phyloP scores from a whole-genome alignment of 176 grass and related monocot species.

The Areca catechu region DNA sequence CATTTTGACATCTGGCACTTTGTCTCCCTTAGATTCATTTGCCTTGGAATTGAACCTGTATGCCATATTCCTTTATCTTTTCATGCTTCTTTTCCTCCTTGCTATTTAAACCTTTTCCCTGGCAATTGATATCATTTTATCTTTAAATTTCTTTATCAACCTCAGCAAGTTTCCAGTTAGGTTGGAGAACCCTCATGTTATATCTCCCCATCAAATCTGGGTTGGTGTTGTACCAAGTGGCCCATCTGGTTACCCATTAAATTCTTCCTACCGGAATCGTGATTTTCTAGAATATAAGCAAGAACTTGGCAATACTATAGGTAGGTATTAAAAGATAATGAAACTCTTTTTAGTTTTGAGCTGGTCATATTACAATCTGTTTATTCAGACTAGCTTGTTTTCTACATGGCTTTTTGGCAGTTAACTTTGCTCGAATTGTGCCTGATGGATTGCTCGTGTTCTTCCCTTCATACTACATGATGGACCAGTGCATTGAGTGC shows the following conservation, averaged over 20 bases:
- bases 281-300: constrained; percentile 91
- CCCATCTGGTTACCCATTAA: constrained; percentile 84
- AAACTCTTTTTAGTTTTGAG: too few relatives aligned
- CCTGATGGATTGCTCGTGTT: constrained; percentile 94
- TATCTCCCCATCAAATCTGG: constrained; percentile 83
- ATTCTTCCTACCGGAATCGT: constrained; percentile 73
- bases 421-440: constrained; percentile 94
- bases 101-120: constrained; percentile 14
- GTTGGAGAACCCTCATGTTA: constrained; percentile 96
- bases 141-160: constrained; percentile 26
- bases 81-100: neutral
- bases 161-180: constrained; percentile 86
- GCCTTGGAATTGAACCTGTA: constrained; percentile 95
- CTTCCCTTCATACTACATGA: constrained; percentile 99
- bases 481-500: constrained; percentile 82
- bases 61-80: neutral
- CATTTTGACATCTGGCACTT: constrained; percentile 97
- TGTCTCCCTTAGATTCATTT: constrained; percentile 87
- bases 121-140: constrained; percentile 2
- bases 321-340: constrained; percentile 21
- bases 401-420: constrained; percentile 26
- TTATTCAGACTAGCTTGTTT: neutral
- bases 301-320: constrained; percentile 82
- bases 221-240: constrained; percentile 82
- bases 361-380: neutral